phyloP scores from a whole-genome alignment of 768 basidiomycete species.

The Porphyrellus cyaneotinctus region DNA sequence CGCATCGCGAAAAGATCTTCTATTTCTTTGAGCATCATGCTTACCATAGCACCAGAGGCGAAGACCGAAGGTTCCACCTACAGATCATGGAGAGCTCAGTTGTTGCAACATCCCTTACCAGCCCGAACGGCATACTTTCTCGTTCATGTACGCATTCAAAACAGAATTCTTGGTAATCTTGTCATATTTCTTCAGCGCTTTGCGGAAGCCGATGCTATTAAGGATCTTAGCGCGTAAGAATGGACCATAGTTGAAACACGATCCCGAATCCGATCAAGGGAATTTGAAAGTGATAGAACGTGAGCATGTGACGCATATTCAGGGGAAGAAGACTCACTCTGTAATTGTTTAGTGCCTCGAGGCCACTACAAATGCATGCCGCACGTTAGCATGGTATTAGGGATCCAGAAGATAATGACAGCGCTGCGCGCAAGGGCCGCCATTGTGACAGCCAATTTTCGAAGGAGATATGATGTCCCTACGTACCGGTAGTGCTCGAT shows the following conservation, averaged over 20 bases:
- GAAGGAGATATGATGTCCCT: not conserved
- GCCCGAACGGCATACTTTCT: slow-evolving; percentile 50
- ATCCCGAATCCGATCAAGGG: not conserved
- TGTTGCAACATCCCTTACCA: not conserved
- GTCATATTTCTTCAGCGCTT: slow-evolving; percentile 82
- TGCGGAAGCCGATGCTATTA: slow-evolving; percentile 87
- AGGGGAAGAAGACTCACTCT: slow-evolving; percentile 42
- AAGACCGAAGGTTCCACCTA: slow-evolving; percentile 70
- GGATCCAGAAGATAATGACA: not conserved
- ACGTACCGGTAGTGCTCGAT: slow-evolving; percentile 75
- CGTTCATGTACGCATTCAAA: slow-evolving; percentile 73
- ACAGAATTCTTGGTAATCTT: slow-evolving; percentile 71
- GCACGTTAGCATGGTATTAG: slow-evolving; percentile 6
- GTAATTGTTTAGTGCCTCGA: slow-evolving; percentile 87
- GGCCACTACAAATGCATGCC: slow-evolving; percentile 42
- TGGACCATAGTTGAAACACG: not conserved
- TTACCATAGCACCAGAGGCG: slow-evolving; percentile 56
- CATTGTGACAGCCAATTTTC: too few species aligned
- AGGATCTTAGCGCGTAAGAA: slow-evolving; percentile 49
- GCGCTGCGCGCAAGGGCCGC: not conserved
- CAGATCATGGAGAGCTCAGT: not conserved
- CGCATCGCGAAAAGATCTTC: slow-evolving; percentile 71
- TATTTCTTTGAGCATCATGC: slow-evolving; percentile 66
- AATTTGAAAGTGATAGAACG: not conserved
- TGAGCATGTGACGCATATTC: not conserved